phyloP scores from a whole-genome alignment of 495 filamentous ascomycete species.

The Penicillium canescens region DNA sequence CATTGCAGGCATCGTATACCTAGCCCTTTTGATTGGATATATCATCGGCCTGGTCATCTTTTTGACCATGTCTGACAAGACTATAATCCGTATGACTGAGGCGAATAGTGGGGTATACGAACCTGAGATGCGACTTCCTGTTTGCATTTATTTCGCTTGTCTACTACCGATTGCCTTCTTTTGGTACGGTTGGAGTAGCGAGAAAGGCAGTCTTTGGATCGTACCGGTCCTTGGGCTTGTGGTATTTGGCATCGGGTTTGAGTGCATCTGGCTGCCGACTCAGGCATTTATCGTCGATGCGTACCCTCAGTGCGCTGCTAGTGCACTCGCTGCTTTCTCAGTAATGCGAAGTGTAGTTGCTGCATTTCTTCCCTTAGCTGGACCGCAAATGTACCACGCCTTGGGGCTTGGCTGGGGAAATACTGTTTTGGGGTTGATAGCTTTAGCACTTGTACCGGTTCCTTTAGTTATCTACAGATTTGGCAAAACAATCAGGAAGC shows the following conservation, averaged over 20 bases:
- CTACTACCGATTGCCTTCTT: slow-evolving; percentile 61
- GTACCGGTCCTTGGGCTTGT: slow-evolving; percentile 57
- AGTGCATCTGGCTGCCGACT: slow-evolving; percentile 6
- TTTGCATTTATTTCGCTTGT: slow-evolving; percentile 23
- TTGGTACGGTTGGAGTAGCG: slow-evolving; percentile 68
- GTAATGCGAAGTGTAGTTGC: slow-evolving; percentile 11
- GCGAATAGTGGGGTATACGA: slow-evolving; percentile 11
- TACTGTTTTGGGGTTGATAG: slow-evolving; percentile 55
- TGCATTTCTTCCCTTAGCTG: slow-evolving; percentile 24
- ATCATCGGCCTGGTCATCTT: neutral
- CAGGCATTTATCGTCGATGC: slow-evolving; percentile 61
- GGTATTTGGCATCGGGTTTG: slow-evolving; percentile 9
- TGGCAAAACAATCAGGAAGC: too few relatives aligned
- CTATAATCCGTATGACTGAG: neutral
- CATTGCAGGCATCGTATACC: neutral
- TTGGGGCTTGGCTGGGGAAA: slow-evolving; percentile 60
- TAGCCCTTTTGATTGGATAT: neutral
- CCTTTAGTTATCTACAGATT: slow-evolving; percentile 48
- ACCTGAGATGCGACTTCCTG: slow-evolving; percentile 24
- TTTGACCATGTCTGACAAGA: neutral
- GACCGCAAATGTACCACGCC: slow-evolving; percentile 48
- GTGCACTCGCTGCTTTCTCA: slow-evolving; percentile 36
- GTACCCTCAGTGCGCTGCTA: slow-evolving; percentile 61
- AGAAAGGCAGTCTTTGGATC: slow-evolving; percentile 54
- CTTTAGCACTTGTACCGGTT: slow-evolving; percentile 49